Evolutionary conservation across 108 stramenopile species (phyloP).

Genomic region (Nitzschia sp.): DNA sequence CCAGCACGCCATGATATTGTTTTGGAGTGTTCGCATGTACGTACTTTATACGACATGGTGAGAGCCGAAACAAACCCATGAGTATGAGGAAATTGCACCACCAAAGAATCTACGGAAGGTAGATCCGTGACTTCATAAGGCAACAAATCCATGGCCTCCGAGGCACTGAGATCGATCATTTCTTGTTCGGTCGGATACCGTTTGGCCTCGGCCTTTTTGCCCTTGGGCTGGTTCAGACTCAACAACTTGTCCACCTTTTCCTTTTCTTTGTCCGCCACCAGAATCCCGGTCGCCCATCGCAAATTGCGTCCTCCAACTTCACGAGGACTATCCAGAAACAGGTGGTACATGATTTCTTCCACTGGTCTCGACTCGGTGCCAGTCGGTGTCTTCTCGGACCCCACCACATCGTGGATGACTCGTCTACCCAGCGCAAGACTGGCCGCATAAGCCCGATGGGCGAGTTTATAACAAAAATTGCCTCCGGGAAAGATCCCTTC

Average conservation of each 20-base stretch:
- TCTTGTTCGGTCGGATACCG: conserved; percentile 22
- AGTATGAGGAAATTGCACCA: conserved; percentile 64
- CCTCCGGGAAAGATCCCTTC: conserved; percentile 69
- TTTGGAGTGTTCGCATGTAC: conserved; percentile 2
- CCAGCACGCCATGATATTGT: background rate
- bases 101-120: conserved; percentile 60
- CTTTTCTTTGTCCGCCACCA: conserved; percentile 22
- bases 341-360: conserved; percentile 57
- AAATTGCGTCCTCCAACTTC: conserved; percentile 44
- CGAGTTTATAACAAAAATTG: conserved; percentile 58
- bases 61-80: conserved; percentile 71
- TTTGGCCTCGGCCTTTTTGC: conserved; percentile 5
- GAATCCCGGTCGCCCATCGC: conserved; percentile 62
- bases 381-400: conserved; percentile 18
- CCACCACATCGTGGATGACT: conserved; percentile 11
- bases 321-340: conserved; percentile 62
- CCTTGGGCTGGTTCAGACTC: conserved; percentile 31
- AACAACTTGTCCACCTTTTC: conserved; percentile 34
- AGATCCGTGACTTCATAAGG: conserved; percentile 34
- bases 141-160: conserved; percentile 20
- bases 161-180: conserved; percentile 10
- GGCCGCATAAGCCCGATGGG: conserved; percentile 70
- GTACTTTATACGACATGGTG: conserved; percentile 64
- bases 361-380: background rate
- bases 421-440: conserved; percentile 26